Evolutionary conservation across 345 rosid species (phyloP).

Genomic region (Corchorus olitorius): DNA sequence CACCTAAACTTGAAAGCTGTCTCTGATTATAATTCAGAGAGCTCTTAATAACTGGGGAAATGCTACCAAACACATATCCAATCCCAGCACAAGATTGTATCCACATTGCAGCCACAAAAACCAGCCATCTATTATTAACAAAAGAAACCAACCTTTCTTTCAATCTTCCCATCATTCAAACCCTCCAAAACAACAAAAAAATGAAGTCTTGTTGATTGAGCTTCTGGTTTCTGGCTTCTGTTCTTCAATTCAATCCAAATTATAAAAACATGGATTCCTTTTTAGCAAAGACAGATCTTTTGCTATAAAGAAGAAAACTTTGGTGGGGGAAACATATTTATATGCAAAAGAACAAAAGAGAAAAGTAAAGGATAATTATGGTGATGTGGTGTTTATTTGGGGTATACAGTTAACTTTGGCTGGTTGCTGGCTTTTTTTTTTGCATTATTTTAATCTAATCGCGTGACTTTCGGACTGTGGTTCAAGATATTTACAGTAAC

Average conservation of each 20-base stretch:
- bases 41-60: conserved; percentile 94
- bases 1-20: conserved; percentile 83
- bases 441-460: not conserved
- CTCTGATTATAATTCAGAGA: conserved; percentile 82
- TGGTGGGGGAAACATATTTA: not conserved
- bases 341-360: not conserved
- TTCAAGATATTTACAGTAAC: not conserved
- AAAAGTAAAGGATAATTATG: not conserved
- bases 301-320: not conserved
- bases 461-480: not conserved
- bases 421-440: not conserved
- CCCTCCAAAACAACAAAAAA: not conserved
- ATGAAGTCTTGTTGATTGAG: not conserved
- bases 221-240: not conserved
- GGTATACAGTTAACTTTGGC: not conserved
- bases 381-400: not conserved
- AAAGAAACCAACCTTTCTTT: conserved; percentile 54
- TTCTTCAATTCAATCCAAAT: conserved; percentile 14
- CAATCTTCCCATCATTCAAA: conserved; percentile 41
- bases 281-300: not conserved
- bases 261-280: not conserved
- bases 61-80: conserved; percentile 93
- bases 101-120: conserved; percentile 99
- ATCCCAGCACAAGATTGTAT: conserved; percentile 94
- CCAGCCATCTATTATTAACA: conserved; percentile 87